Evolutionary conservation across 2,329 filamentous ascomycete genomes (phyloP), one percentile per base, ranked within the genome.

Genomic region (Penicillium crustosum): DNA sequence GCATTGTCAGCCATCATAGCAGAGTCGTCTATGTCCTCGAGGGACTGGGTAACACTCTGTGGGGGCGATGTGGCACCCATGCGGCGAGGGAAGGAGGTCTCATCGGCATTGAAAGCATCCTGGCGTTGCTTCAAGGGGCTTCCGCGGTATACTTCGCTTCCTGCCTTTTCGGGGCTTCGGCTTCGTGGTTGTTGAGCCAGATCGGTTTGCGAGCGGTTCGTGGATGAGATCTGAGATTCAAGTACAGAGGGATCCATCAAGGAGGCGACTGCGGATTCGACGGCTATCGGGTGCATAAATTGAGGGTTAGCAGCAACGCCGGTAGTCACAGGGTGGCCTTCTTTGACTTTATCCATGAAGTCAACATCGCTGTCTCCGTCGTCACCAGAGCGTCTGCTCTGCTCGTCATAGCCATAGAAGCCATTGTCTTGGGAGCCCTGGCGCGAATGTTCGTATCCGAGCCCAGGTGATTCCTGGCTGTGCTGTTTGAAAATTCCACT

Each of bases 191-290:
- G 82, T 76, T 66, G 79, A 65, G 57, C 76, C 61, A 58, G 68
- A 66, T 61, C 75, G 64, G 60, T 81, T 52, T 70, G 68, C 9
- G 75, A 82, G 27, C 83, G 80, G 61, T 82, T 79, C 19, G 65
- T 70, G 29, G 77, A 79, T 25, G 77, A 76, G 33, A 79, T 80
- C 10, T 80, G 81, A 15, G 77, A 78, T 3, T 86, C 93, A 53
- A 96, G 71, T 13, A 88, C 84, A 2, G 91, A 95, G 0, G 91
- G 93, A 19, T 92, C 91, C 66, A 94, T 89, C 7, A 97, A 79
- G 17, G 93, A 97, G 8, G 93, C 93, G 12, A 97, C 93, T 10
- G 89, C 90, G 15, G 93, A 97, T 74, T 97, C 93, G 0, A 96
- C 87, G 2, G 84, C 91, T 35, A 86, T 70, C 2, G 85, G 87